phyloP scores from a whole-genome alignment of 2,329 filamentous ascomycete species.

The Coniella lustricola region DNA sequence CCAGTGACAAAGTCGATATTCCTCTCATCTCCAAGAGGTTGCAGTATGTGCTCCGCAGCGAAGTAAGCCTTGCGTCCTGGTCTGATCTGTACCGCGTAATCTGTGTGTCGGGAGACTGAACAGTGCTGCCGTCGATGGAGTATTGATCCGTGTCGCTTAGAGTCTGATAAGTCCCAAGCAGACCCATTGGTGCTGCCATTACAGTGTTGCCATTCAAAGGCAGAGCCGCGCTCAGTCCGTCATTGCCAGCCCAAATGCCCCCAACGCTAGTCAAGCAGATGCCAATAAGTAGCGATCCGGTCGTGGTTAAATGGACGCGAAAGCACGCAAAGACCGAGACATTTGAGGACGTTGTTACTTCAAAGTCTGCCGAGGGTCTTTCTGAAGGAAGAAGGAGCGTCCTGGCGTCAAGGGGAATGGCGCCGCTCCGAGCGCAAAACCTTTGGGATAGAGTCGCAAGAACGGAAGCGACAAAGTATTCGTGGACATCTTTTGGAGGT shows the following conservation, averaged over 20 bases:
- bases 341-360: slow-evolving; percentile 19
- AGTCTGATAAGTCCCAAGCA: slow-evolving; percentile 36
- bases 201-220: slow-evolving; percentile 38
- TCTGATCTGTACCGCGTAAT: slow-evolving; percentile 35
- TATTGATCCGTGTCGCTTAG: slow-evolving; percentile 28
- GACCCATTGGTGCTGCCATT: slow-evolving; percentile 48
- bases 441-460: slow-evolving; percentile 42
- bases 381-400: slow-evolving; percentile 40
- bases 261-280: slow-evolving; percentile 40
- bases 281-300: slow-evolving; percentile 45
- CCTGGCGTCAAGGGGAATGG: slow-evolving; percentile 46
- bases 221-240: slow-evolving; percentile 32
- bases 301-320: slow-evolving; percentile 48
- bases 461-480: slow-evolving; percentile 47
- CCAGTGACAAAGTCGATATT: slow-evolving; percentile 36
- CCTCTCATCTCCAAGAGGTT: slow-evolving; percentile 45
- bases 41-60: slow-evolving; percentile 45
- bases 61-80: slow-evolving; percentile 32
- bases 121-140: slow-evolving; percentile 30
- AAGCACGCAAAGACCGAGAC: slow-evolving; percentile 41
- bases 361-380: slow-evolving; percentile 23
- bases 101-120: slow-evolving; percentile 48
- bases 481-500: slow-evolving; percentile 40
- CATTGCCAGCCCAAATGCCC: slow-evolving; percentile 40
- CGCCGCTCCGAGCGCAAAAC: slow-evolving; percentile 42